A percentile compares a stretch with the other conserved stretches of the same genome.
Evolutionary conservation across 2,329 filamentous ascomycete species (phyloP).

Genomic region (Alternaria viburni): DNA sequence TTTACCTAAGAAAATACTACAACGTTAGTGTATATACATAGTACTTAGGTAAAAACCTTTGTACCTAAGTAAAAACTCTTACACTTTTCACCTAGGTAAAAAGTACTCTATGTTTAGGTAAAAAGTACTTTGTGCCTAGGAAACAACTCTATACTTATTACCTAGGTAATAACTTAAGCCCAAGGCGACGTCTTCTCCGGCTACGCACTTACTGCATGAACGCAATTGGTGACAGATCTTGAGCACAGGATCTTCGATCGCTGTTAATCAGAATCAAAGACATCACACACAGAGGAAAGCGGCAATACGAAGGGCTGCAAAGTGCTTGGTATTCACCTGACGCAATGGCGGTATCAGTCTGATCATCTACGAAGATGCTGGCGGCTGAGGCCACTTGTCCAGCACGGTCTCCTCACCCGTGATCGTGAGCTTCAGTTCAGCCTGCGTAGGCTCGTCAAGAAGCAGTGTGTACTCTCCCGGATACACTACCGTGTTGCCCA

Average conservation of each 20-base stretch:
- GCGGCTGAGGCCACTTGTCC: slow-evolving; percentile 44
- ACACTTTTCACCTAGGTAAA: background rate
- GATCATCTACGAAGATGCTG: background rate
- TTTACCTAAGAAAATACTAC: background rate
- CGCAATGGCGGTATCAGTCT: background rate
- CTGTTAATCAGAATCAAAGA: background rate
- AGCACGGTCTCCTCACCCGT: slow-evolving; percentile 54
- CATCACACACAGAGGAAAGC: background rate
- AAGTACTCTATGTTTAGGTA: too few relatives aligned
- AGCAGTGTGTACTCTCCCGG: slow-evolving; percentile 56
- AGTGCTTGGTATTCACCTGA: background rate
- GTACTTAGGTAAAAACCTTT: background rate
- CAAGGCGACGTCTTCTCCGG: background rate
- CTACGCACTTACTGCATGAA: background rate
- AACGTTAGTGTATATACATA: accelerated
- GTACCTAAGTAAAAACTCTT: too few relatives aligned
- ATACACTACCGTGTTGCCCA: slow-evolving; percentile 60
- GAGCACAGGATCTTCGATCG: background rate
- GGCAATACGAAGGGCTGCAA: background rate
- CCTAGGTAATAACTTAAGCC: background rate
- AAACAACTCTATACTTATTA: background rate
- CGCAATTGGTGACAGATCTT: background rate
- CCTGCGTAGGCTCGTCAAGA: slow-evolving; percentile 40
- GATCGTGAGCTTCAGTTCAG: slow-evolving; percentile 54
- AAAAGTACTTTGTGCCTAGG: background rate